These are phyloP conservation scores for Terfezia claveryi DNA, from an alignment of 495 filamentous ascomycete genomes.

Conservation along the genomic window DNA sequence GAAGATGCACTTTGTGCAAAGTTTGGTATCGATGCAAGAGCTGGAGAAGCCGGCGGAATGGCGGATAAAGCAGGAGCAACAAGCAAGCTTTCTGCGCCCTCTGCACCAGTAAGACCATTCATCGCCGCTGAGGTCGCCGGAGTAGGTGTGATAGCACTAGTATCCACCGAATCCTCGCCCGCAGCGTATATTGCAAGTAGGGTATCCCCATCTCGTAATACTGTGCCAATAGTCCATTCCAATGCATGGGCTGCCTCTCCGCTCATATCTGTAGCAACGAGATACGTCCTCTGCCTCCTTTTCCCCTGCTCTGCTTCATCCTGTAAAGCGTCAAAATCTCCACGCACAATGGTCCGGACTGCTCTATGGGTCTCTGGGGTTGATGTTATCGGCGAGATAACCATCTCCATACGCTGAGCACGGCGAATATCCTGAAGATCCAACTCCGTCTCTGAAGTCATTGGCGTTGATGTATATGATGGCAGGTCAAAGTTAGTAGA, in stretches of 20 bases:
- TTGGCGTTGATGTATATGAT: slow-evolving; percentile 51
- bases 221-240: slow-evolving; percentile 91
- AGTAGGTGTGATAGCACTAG: not conserved
- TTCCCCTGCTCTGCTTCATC: slow-evolving; percentile 54
- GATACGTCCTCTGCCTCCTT: slow-evolving; percentile 59
- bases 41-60: slow-evolving; percentile 1
- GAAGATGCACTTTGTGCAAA: not conserved
- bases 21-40: not conserved
- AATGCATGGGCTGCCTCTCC: slow-evolving; percentile 84
- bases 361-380: slow-evolving; percentile 55
- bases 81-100: slow-evolving; percentile 13
- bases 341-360: slow-evolving; percentile 71
- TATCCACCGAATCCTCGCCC: slow-evolving; percentile 51
- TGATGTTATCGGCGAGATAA: slow-evolving; percentile 53
- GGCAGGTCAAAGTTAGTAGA: slow-evolving; percentile 53
- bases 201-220: slow-evolving; percentile 88
- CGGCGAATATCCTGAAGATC: slow-evolving; percentile 64
- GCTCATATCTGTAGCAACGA: slow-evolving; percentile 81
- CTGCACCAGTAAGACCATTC: slow-evolving; percentile 17
- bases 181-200: slow-evolving; percentile 77
- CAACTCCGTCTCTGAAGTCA: slow-evolving; percentile 68
- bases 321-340: slow-evolving; percentile 52
- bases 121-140: slow-evolving; percentile 14
- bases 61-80: slow-evolving; percentile 3
- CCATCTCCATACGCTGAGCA: slow-evolving; percentile 63